A percentile compares a stretch with the other conserved stretches of the same genome.
phyloP scores from a whole-genome alignment of 495 filamentous ascomycete genomes.

The Talaromyces wortmannii region DNA sequence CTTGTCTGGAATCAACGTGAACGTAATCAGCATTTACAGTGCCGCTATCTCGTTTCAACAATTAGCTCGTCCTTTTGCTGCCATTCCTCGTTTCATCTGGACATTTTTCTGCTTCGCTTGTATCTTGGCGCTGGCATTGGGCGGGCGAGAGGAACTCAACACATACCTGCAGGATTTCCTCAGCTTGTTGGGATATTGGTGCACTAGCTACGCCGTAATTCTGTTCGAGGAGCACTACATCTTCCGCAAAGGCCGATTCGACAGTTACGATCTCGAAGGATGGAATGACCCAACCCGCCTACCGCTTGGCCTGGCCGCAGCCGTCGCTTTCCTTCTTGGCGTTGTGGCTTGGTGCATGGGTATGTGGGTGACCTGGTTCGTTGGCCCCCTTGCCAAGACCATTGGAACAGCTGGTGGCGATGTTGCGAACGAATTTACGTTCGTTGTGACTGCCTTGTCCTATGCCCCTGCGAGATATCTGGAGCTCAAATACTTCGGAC shows the following conservation, averaged over 20 bases:
- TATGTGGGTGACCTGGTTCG: slow-evolving; percentile 33
- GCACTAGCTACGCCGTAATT: slow-evolving; percentile 50
- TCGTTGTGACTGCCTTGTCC: slow-evolving; percentile 33
- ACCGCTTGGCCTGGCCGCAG: slow-evolving; percentile 21
- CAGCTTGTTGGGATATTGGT: slow-evolving; percentile 53
- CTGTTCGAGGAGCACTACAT: slow-evolving; percentile 53
- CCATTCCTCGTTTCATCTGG: slow-evolving; percentile 36
- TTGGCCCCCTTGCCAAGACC: slow-evolving; percentile 39
- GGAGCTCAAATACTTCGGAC: slow-evolving; percentile 21
- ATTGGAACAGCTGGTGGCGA: slow-evolving; percentile 47
- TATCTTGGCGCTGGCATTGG: slow-evolving; percentile 32
- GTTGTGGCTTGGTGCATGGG: slow-evolving; percentile 28
- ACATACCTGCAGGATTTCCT: slow-evolving; percentile 47
- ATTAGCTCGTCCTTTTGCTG: slow-evolving; percentile 28
- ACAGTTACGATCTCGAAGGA: slow-evolving; percentile 31
- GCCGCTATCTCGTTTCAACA: slow-evolving; percentile 33
- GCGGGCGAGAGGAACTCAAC: slow-evolving; percentile 28
- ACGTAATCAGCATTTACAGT: slow-evolving; percentile 37
- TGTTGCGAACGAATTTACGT: slow-evolving; percentile 47
- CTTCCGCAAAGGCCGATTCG: slow-evolving; percentile 44
- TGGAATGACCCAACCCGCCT: slow-evolving; percentile 24
- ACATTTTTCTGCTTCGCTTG: slow-evolving; percentile 29
- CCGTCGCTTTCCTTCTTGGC: slow-evolving; percentile 24
- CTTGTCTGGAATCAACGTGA: slow-evolving; percentile 37
- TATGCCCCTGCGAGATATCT: slow-evolving; percentile 33